Conservation (phyloP, 495 filamentous ascomycete genomes). For the Thozetella sp. region DNA sequence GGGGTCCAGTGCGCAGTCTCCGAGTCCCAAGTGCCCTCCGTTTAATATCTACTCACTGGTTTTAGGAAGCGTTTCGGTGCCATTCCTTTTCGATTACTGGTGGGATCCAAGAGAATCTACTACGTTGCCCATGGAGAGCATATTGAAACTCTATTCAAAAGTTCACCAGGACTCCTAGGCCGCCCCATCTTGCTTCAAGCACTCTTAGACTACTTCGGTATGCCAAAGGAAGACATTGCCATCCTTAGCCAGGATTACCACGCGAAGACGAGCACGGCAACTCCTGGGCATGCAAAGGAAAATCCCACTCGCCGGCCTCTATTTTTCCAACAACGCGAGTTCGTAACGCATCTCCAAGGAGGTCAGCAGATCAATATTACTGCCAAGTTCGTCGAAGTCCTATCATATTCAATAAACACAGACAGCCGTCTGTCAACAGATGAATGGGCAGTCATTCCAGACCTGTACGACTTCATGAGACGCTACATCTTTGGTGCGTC, state of each 20-base stretch:
- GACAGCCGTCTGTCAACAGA: slow-evolving; percentile 6
- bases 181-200: slow-evolving; percentile 16
- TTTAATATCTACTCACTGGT: background rate
- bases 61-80: slow-evolving; percentile 4
- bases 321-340: slow-evolving; percentile 13
- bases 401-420: slow-evolving; percentile 11
- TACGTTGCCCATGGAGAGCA: slow-evolving; percentile 14
- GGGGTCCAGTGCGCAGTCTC: slow-evolving; percentile 12
- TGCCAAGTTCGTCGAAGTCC: slow-evolving; percentile 7
- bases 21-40: background rate
- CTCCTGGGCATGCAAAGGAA: slow-evolving; percentile 12
- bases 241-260: slow-evolving; percentile 15
- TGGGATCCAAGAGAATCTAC: slow-evolving; percentile 16
- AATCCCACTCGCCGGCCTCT: slow-evolving; percentile 13
- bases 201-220: slow-evolving; percentile 12
- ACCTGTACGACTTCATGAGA: slow-evolving; percentile 25
- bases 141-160: slow-evolving; percentile 12
- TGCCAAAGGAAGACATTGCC: slow-evolving; percentile 10
- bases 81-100: slow-evolving; percentile 9
- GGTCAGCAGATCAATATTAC: slow-evolving; percentile 7
- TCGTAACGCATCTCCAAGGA: slow-evolving; percentile 7
- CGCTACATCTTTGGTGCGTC: slow-evolving; percentile 21
- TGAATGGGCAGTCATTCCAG: slow-evolving; percentile 20
- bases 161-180: slow-evolving; percentile 11
- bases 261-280: slow-evolving; percentile 13